Conservation (phyloP, 352 stramenopile genomes). For the Globisporangium mamillatum region DNA sequence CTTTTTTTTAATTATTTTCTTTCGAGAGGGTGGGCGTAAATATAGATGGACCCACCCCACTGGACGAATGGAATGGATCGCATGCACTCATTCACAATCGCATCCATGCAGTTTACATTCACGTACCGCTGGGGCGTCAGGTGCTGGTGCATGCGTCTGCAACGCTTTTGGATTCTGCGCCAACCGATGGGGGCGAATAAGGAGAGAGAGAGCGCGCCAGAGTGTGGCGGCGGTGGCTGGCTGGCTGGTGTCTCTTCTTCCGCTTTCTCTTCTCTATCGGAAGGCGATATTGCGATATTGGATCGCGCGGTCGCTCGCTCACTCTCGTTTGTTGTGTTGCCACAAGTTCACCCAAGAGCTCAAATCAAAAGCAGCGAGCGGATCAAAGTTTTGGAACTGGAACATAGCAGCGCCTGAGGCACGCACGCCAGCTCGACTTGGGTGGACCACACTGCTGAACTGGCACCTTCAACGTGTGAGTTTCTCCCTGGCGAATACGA, state of each 20-base stretch:
- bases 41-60: conserved; percentile 1
- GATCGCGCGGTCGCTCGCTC: conserved; percentile 7
- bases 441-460: conserved; percentile 10
- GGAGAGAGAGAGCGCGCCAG: background rate
- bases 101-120: background rate
- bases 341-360: background rate
- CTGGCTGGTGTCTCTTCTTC: background rate
- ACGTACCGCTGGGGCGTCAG: conserved; percentile 18
- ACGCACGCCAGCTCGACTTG: conserved; percentile 5
- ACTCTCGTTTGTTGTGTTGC: background rate
- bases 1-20: conserved; percentile 1
- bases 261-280: conserved; percentile 9
- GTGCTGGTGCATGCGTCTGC: conserved; percentile 15
- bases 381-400: conserved; percentile 1
- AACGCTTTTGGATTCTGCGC: conserved; percentile 5
- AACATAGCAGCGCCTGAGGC: background rate
- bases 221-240: background rate
- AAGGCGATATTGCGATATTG: conserved; percentile 1
- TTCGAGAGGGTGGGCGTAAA: background rate
- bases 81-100: background rate
- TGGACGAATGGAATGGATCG: conserved; percentile 6
- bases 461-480: conserved; percentile 3
- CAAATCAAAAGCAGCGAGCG: background rate
- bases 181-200: background rate
- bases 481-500: conserved; percentile 3